phyloP scores from a whole-genome alignment of 495 filamentous ascomycete species.

The Podospora comata region DNA sequence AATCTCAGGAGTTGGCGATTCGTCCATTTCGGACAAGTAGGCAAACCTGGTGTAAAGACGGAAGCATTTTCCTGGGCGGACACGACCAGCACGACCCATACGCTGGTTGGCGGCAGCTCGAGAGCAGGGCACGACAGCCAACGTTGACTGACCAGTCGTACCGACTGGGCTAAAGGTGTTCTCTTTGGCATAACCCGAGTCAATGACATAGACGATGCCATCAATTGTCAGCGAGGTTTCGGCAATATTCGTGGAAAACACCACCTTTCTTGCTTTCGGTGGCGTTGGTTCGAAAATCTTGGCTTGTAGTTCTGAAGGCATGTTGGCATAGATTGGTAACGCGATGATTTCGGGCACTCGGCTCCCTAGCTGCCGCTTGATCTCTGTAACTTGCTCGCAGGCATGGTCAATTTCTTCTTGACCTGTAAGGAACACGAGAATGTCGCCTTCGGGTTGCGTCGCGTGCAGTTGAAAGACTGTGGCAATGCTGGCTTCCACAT shows the following conservation, averaged over 20 bases:
- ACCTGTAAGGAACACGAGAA: slow-evolving; percentile 85
- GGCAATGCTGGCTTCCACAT: slow-evolving; percentile 84
- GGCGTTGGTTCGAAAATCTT: slow-evolving; percentile 92
- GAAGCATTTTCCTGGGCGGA: slow-evolving; percentile 92
- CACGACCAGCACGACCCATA: slow-evolving; percentile 86
- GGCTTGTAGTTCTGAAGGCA: slow-evolving; percentile 78
- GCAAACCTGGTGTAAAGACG: slow-evolving; percentile 92
- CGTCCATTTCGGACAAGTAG: slow-evolving; percentile 91
- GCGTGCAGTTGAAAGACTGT: slow-evolving; percentile 97
- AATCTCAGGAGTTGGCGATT: slow-evolving; percentile 91
- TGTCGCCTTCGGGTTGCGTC: slow-evolving; percentile 80
- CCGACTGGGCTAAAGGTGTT: slow-evolving; percentile 80
- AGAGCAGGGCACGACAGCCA: slow-evolving; percentile 89
- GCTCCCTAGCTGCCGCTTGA: slow-evolving; percentile 72
- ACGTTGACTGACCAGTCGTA: slow-evolving; percentile 83
- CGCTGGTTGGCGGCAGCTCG: slow-evolving; percentile 93
- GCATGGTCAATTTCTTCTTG: slow-evolving; percentile 89
- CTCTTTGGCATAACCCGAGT: slow-evolving; percentile 91
- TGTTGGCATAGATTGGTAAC: slow-evolving; percentile 84
- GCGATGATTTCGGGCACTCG: slow-evolving; percentile 84
- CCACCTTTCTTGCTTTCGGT: slow-evolving; percentile 74
- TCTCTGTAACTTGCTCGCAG: slow-evolving; percentile 76
- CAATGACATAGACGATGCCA: slow-evolving; percentile 88
- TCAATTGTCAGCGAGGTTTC: slow-evolving; percentile 88
- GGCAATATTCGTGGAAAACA: slow-evolving; percentile 86